Conservation (phyloP, 495 filamentous ascomycete species). For the Penicillium mononematosum region DNA sequence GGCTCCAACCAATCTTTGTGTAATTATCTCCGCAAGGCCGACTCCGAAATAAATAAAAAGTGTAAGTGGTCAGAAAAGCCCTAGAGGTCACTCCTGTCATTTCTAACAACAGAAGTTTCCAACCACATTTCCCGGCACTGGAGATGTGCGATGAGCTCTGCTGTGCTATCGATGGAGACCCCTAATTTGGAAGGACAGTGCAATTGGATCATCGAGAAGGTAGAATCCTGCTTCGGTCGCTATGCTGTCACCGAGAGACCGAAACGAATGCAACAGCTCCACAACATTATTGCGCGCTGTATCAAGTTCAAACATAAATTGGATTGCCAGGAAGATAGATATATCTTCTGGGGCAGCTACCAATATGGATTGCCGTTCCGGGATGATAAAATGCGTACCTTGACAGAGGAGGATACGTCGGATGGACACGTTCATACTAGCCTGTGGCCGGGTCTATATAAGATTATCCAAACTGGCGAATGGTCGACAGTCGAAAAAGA, state of each 20-base stretch:
- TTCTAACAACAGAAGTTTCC: background rate
- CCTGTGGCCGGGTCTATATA: slow-evolving; percentile 19
- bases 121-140: background rate
- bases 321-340: slow-evolving; percentile 21
- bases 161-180: background rate
- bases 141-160: slow-evolving; percentile 7
- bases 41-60: background rate
- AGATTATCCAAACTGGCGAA: background rate
- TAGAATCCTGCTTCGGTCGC: slow-evolving; percentile 2
- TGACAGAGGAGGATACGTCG: background rate
- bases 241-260: background rate
- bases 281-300: slow-evolving; percentile 13
- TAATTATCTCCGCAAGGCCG: background rate
- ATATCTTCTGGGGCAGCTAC: slow-evolving; percentile 17
- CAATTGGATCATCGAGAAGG: background rate
- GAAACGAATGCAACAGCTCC: slow-evolving; percentile 4
- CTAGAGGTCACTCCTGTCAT: background rate
- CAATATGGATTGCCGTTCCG: slow-evolving; percentile 6
- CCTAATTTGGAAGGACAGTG: background rate
- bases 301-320: slow-evolving; percentile 21
- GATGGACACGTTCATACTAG: slow-evolving; percentile 1
- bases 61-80: background rate
- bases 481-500: slow-evolving; percentile 12
- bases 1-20: background rate
- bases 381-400: slow-evolving; percentile 9